Evolutionary conservation across 495 filamentous ascomycete genomes (phyloP), one percentile per base, ranked within the genome.

Genomic region (Delitschia confertaspora): DNA sequence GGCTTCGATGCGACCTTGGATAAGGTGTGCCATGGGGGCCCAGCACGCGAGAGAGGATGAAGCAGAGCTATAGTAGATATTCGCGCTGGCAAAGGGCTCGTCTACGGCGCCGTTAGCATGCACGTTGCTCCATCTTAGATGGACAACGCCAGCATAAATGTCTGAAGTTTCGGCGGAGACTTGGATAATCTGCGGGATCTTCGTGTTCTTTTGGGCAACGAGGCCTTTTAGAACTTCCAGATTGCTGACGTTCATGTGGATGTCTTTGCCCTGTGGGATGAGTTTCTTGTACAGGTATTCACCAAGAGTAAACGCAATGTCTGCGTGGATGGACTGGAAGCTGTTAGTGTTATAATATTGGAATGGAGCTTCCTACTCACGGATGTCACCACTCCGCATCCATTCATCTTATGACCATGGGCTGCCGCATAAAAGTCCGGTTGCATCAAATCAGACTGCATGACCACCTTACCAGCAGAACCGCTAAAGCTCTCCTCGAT

Each of bases 391-490:
- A 67, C 66, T 17, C 56, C 62, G 41, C 44, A 62, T 3, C 33
- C 34, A 29, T 69, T 69, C 64, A 71, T 70, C 0, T 45, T 44
- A 38, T 69, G 65, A 1, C 65, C 64, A 27, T 49, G 4, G 1
- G 51, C 56, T 0, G 59, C 61, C 11, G 46, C 56, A 0, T 46
- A 40, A 30, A 67, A 60, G 4, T 65, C 64, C 6, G 61, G 31
- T 7, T 62, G 49, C 57, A 60, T 60, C 3, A 69, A 10, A 33
- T 69, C 61, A 0, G 63, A 65, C 23, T 51, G 47, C 11, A 53
- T 51, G 17, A 55, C 43, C 1, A 69, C 37, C 3, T 5, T 35
- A 0, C 57, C 62, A 3, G 38, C 11, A 2, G 27, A 18, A 0
- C 17, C 53, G 2, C 25, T 6, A 30, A 66, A 33, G 2, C 9